Conservation (phyloP, 257 asterid species). For the Gardenia jasminoides region DNA sequence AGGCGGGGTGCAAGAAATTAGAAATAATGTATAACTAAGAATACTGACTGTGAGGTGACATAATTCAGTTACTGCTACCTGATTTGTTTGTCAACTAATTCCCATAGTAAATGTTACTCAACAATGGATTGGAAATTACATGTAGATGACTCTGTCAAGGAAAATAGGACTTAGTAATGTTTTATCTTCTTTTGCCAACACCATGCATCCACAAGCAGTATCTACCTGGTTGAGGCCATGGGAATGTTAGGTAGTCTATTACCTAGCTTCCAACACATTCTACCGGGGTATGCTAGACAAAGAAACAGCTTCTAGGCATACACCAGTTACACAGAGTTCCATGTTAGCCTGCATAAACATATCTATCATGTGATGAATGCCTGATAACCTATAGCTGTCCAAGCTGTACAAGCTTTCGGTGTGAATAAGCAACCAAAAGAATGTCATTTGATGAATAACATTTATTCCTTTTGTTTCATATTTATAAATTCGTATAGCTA, state of each 20-base stretch:
- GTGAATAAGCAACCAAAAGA: not conserved
- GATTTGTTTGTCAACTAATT: not conserved
- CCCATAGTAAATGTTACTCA: not conserved
- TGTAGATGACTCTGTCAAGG: not conserved
- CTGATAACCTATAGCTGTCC: not conserved
- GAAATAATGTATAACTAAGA: not conserved
- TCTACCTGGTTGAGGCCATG: slow-evolving; percentile 2
- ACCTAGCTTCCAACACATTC: slow-evolving; percentile 6
- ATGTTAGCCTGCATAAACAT: slow-evolving; percentile 7
- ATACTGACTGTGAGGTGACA: not conserved
- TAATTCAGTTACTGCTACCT: not conserved
- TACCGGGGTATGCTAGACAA: not conserved
- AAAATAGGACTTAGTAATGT: not conserved
- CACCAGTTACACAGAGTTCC: not conserved
- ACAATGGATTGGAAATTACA: not conserved
- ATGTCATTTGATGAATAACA: not conserved
- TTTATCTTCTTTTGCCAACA: not conserved
- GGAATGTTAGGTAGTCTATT: slow-evolving; percentile 1
- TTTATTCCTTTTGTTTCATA: not conserved
- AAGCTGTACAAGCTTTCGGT: not conserved
- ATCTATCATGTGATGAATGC: slow-evolving; percentile 14
- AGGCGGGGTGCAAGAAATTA: not conserved
- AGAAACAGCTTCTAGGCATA: slow-evolving; percentile 3
- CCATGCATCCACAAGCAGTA: not conserved
- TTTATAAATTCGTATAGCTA: not conserved